Percentiles rank a stretch among this genome's conserved stretches.
These are phyloP conservation scores for Friedmanniomyces simplex DNA, from an alignment of 495 filamentous ascomycete genomes.

Conservation along the genomic window DNA sequence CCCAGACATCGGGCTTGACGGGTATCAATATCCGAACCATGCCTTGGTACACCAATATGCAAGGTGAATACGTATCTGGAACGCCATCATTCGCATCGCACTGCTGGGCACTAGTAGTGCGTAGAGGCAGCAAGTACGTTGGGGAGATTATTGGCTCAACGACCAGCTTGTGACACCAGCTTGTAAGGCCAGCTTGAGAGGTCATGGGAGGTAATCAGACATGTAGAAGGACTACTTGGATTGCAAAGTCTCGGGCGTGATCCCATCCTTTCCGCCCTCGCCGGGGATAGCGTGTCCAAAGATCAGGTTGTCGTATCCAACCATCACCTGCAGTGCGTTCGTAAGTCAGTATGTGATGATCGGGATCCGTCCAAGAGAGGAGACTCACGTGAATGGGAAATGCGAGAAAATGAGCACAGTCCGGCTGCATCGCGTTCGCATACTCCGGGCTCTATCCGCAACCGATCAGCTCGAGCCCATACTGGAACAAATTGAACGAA, in stretches of 20 bases:
- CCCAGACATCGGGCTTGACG: too few relatives aligned
- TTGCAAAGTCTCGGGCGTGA: slow-evolving; percentile 2
- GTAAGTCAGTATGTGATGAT: background rate
- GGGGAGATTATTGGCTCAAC: too few relatives aligned
- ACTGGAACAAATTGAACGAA: background rate
- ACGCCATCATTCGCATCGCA: too few relatives aligned
- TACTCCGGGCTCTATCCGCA: slow-evolving; percentile 11
- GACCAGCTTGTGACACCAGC: too few relatives aligned
- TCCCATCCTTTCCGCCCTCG: slow-evolving; percentile 8
- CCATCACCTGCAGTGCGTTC: slow-evolving; percentile 13
- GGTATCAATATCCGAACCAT: too few relatives aligned
- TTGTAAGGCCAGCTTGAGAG: too few relatives aligned
- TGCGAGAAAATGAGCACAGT: slow-evolving; percentile 26
- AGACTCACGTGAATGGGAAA: slow-evolving; percentile 12
- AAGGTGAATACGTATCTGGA: too few relatives aligned
- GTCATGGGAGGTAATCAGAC: background rate
- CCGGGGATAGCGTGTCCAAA: slow-evolving; percentile 4
- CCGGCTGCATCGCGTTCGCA: slow-evolving; percentile 15
- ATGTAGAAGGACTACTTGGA: background rate
- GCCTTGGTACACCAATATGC: too few relatives aligned
- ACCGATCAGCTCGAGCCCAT: background rate
- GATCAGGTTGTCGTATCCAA: slow-evolving; percentile 20
- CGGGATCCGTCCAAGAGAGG: background rate
- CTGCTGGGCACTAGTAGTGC: too few relatives aligned
- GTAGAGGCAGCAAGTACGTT: too few relatives aligned